A percentile compares a stretch with the other conserved stretches of the same genome.
Evolutionary conservation across 768 basidiomycete species (phyloP).

Genomic region (Cyclocybe aegerita): DNA sequence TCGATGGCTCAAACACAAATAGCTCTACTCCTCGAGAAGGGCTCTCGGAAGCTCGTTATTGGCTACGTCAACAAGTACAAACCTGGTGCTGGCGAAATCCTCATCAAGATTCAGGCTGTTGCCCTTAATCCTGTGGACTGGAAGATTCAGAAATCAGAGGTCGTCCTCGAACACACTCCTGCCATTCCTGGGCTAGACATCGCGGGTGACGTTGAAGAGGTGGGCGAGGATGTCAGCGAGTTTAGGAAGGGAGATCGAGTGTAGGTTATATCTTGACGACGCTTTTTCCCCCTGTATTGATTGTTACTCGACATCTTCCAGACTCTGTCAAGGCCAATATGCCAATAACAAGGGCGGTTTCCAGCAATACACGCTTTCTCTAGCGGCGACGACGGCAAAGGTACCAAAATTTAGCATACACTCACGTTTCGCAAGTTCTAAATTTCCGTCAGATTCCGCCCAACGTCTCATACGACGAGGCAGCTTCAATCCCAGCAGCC

Average conservation of each 20-base stretch:
- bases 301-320: constrained; percentile 25
- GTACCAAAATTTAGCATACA: not conserved
- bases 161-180: no score
- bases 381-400: constrained; percentile 7
- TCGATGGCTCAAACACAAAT: no score
- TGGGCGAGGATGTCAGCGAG: no score
- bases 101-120: no score
- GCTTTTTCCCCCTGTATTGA: not conserved
- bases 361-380: constrained; percentile 13
- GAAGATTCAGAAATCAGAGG: no score
- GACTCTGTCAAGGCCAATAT: constrained; percentile 33
- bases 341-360: constrained; percentile 35
- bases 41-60: no score
- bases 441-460: constrained; percentile 27
- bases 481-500: constrained; percentile 44
- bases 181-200: no score
- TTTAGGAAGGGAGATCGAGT: constrained; percentile 47
- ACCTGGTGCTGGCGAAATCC: no score
- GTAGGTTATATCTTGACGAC: constrained; percentile 26
- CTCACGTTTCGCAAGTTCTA: not conserved
- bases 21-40: no score
- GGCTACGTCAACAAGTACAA: no score
- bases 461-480: constrained; percentile 34
- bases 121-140: no score
- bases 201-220: no score